Evolutionary conservation across 208 protist genomes (phyloP).

Genomic region (Kentomonas sorsogonicus): DNA sequence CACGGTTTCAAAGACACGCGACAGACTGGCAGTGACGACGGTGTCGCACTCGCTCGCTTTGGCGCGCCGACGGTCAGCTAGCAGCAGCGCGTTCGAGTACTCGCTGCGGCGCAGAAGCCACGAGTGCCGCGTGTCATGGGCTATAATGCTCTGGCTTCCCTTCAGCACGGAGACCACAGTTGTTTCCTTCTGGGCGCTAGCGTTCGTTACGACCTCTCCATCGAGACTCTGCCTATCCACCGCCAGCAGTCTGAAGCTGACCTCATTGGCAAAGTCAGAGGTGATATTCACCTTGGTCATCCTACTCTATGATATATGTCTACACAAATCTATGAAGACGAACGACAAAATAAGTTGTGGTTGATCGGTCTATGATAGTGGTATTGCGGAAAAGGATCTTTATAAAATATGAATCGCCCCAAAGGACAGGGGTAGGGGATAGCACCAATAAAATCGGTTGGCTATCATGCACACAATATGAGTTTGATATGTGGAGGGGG

Average conservation of each 20-base stretch:
- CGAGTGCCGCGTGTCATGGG: slow-evolving; percentile 5
- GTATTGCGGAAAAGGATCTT: neutral
- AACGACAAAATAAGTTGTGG: neutral
- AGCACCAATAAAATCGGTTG: neutral
- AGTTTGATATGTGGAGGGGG: slow-evolving; percentile 1
- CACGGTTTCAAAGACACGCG: no score
- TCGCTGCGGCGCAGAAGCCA: slow-evolving; percentile 57
- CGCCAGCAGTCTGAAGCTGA: slow-evolving; percentile 43
- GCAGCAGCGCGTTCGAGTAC: slow-evolving; percentile 76
- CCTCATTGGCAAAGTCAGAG: slow-evolving; percentile 24
- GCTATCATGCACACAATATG: neutral
- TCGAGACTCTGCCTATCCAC: slow-evolving; percentile 17
- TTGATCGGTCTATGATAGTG: neutral
- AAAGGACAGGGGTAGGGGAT: neutral
- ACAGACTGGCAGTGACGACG: slow-evolving; percentile 1
- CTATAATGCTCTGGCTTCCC: slow-evolving; percentile 27
- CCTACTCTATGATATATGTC: no score
- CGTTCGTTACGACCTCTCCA: neutral
- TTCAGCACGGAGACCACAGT: slow-evolving; percentile 40
- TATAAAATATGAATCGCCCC: neutral
- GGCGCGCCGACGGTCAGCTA: slow-evolving; percentile 27
- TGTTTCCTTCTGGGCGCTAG: neutral
- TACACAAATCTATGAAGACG: no score
- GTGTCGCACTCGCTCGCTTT: neutral
- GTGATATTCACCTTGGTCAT: slow-evolving; percentile 46